phyloP scores from a whole-genome alignment of 768 basidiomycete species.

The Hydnum rufescens region DNA sequence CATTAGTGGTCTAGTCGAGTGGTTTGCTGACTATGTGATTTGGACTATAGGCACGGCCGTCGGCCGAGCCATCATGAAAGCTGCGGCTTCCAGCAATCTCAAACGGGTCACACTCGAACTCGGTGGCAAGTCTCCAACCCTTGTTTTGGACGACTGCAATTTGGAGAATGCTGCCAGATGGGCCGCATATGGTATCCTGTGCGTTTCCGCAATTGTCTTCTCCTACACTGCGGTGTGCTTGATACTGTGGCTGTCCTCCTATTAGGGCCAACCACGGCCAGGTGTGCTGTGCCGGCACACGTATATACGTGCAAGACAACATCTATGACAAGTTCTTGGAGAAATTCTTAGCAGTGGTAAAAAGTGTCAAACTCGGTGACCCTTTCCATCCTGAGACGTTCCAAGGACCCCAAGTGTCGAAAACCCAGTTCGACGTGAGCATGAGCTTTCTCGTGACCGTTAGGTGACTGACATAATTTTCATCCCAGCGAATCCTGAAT shows the following conservation, averaged over 20 bases:
- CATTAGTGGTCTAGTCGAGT: neutral
- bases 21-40: slow-evolving; percentile 14
- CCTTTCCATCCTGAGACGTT: slow-evolving; percentile 39
- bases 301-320: slow-evolving; percentile 59
- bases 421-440: slow-evolving; percentile 51
- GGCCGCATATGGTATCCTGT: slow-evolving; percentile 57
- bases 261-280: slow-evolving; percentile 56
- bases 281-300: slow-evolving; percentile 59
- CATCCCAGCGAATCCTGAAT: slow-evolving; percentile 41
- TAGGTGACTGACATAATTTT: neutral
- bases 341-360: slow-evolving; percentile 34
- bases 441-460: neutral
- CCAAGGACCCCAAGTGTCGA: slow-evolving; percentile 57
- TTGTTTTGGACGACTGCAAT: slow-evolving; percentile 57
- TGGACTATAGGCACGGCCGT: slow-evolving; percentile 34
- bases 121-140: slow-evolving; percentile 41
- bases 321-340: slow-evolving; percentile 64
- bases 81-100: slow-evolving; percentile 58
- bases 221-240: slow-evolving; percentile 13
- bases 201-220: slow-evolving; percentile 20
- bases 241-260: too few relatives aligned
- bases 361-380: slow-evolving; percentile 42
- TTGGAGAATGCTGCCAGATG: slow-evolving; percentile 52
- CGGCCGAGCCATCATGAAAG: slow-evolving; percentile 61
- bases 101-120: slow-evolving; percentile 37